Base-by-base conservation (phyloP, 495 filamentous ascomycete genomes). In the Elaphomyces granulatus region DNA sequence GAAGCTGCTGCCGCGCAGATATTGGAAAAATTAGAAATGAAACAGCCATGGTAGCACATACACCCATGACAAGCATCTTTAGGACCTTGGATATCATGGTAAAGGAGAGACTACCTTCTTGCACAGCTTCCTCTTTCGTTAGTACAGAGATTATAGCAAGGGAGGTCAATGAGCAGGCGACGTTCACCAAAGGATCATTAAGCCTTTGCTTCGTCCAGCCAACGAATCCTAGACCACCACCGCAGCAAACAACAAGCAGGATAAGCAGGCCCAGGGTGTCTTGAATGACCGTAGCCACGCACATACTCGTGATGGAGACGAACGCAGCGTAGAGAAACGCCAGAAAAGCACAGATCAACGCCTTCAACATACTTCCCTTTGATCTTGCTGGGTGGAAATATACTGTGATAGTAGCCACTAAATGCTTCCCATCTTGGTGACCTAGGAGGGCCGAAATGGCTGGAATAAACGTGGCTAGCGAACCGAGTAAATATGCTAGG, bases 311-410 rank as follows among this genome's bases (percentile, higher is more conserved):
- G 38, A 94, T 71, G 3, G 78, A 85, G 26, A 98, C 61, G 41
- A 84, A 69, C 33, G 79, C 75, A 12, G 85, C 83, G 54, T 95
- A 98, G 32, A 75, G 58, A 43, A 94, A 84, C 1, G 87, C 88
- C 16, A 80, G 62, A 37, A 82, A 55, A 3, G 87, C 86, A 44
- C 87, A 81, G n/a, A 93, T 53, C 18, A 81, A 76, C 4, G 88
- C 88, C 53, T 94, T 81, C 41, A 78, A 75, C 87, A 94, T 94
- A 56, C 83, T 87, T 3, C 90, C 90, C 33, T 80, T 75, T 15
- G 84, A 79, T 43, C 90, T 69, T 9, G 87, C 85, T n/a, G 90
- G 88, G 57, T 98, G 87, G 59, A 96, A 98, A 50, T 95, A 98
- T 8, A 94, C 87, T 15, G 82, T 85, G 36, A 94, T 74, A 2